Conservation (phyloP, 2,329 filamentous ascomycete species). For the Colletotrichum cordylinicola region DNA sequence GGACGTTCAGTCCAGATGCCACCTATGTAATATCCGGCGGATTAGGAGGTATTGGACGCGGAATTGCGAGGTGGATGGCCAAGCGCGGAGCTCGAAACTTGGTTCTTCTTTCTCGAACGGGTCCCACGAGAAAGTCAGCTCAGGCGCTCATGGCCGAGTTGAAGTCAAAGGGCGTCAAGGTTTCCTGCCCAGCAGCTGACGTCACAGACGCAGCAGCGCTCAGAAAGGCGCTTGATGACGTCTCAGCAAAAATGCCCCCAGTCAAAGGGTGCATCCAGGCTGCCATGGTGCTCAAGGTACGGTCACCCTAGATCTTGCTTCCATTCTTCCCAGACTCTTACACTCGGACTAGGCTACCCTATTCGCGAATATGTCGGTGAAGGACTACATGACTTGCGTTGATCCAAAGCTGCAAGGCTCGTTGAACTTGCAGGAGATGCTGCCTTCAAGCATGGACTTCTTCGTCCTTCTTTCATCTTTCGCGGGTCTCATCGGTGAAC, state of each 20-base stretch:
- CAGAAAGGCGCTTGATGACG: conserved; percentile 38
- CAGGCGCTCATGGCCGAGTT: conserved; percentile 24
- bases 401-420: conserved; percentile 46
- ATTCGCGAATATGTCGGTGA: conserved; percentile 53
- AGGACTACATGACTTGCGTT: conserved; percentile 47
- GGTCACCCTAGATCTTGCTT: neutral
- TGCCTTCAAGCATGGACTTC: conserved; percentile 33
- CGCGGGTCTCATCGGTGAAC: conserved; percentile 31
- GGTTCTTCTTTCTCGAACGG: conserved; percentile 32
- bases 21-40: conserved; percentile 36
- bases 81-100: conserved; percentile 31
- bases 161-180: conserved; percentile 24
- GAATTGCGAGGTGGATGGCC: conserved; percentile 28
- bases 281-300: neutral
- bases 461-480: conserved; percentile 38
- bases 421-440: conserved; percentile 41
- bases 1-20: conserved; percentile 21
- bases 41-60: conserved; percentile 31
- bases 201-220: conserved; percentile 31
- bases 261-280: neutral
- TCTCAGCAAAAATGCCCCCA: conserved; percentile 29
- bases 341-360: conserved; percentile 40
- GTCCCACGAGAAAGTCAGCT: conserved; percentile 18
- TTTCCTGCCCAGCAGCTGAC: conserved; percentile 28
- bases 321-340: neutral